phyloP scores from a whole-genome alignment of 441 rosid genomes.

The Oxalis stricta region DNA sequence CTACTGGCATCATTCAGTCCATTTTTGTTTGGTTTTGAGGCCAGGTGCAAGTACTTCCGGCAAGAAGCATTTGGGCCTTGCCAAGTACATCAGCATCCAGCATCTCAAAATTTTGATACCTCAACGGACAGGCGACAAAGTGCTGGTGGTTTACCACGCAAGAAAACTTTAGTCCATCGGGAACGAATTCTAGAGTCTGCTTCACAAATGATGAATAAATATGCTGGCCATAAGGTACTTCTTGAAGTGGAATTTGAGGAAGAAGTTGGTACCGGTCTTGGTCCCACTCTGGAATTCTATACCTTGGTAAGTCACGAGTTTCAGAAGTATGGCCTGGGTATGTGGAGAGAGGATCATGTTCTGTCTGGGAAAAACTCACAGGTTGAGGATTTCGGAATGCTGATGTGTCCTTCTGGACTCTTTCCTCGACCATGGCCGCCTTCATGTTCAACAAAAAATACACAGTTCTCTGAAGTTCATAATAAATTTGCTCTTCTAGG shows the following conservation, averaged over 20 bases:
- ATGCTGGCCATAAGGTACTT: slow-evolving; percentile 43
- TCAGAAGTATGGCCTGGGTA: slow-evolving; percentile 63
- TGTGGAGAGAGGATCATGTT: slow-evolving; percentile 78
- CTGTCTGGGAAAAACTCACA: slow-evolving; percentile 13
- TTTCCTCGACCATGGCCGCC: slow-evolving; percentile 79
- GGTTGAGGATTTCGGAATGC: slow-evolving; percentile 16
- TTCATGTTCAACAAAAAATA: slow-evolving; percentile 22
- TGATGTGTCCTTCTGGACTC: slow-evolving; percentile 45
- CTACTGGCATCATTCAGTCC: slow-evolving; percentile 82
- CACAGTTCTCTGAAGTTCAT: slow-evolving; percentile 38
- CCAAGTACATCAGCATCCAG: slow-evolving; percentile 25
- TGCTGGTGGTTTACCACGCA: slow-evolving; percentile 40
- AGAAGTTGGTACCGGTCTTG: slow-evolving; percentile 98
- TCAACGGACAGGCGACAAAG: slow-evolving; percentile 39
- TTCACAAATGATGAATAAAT: slow-evolving; percentile 67
- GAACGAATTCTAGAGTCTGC: slow-evolving; percentile 75
- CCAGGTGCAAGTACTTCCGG: slow-evolving; percentile 62
- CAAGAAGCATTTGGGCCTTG: slow-evolving; percentile 66
- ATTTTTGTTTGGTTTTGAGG: slow-evolving; percentile 85
- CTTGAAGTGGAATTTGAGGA: slow-evolving; percentile 84
- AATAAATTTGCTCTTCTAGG: slow-evolving; percentile 74
- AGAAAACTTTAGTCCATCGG: slow-evolving; percentile 66
- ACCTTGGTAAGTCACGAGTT: slow-evolving; percentile 85
- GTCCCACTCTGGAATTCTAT: slow-evolving; percentile 94
- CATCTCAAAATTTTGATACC: slow-evolving; percentile 29